These are phyloP conservation scores for Rhizophora mangle DNA, from an alignment of 345 rosid genomes.

Conservation along the genomic window DNA sequence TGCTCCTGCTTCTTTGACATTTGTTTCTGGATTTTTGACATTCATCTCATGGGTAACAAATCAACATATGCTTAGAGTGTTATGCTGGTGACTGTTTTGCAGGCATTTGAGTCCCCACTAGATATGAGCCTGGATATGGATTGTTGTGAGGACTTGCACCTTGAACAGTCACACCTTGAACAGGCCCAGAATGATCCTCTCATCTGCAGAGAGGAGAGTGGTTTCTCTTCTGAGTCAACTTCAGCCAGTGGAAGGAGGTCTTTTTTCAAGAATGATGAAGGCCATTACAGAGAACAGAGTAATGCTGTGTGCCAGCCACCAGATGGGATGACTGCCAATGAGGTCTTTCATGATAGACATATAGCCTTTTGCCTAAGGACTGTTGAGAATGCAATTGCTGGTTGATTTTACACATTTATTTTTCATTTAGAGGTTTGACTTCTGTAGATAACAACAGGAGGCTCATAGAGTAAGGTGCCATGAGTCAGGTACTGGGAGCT, in stretches of 20 bases:
- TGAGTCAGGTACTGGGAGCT: conserved; percentile 24
- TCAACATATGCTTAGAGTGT: conserved; percentile 11
- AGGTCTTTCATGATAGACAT: conserved; percentile 32
- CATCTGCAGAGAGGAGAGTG: conserved; percentile 42
- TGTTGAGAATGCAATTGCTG: conserved; percentile 13
- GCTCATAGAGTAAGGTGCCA: conserved; percentile 35
- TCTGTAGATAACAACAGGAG: conserved; percentile 61
- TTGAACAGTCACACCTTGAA: conserved; percentile 38
- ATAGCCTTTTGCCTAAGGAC: conserved; percentile 10
- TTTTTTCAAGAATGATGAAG: conserved; percentile 26
- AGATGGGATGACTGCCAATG: conserved; percentile 20
- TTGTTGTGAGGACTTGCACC: conserved; percentile 39
- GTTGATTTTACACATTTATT: conserved; percentile 18
- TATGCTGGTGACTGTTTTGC: conserved; percentile 30
- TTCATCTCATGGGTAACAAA: conserved; percentile 5
- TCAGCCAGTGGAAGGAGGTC: conserved; percentile 41
- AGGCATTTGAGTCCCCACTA: conserved; percentile 98
- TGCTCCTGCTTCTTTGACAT: neutral
- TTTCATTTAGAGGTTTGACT: conserved; percentile 46
- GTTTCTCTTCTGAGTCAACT: conserved; percentile 39
- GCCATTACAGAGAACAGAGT: conserved; percentile 27
- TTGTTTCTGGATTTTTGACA: neutral
- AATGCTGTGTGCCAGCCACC: conserved; percentile 20
- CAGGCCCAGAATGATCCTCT: conserved; percentile 40
- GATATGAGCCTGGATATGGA: conserved; percentile 82